Conservation (phyloP, 1,284 basidiomycete species). For the Singerocomus inundabilis region DNA sequence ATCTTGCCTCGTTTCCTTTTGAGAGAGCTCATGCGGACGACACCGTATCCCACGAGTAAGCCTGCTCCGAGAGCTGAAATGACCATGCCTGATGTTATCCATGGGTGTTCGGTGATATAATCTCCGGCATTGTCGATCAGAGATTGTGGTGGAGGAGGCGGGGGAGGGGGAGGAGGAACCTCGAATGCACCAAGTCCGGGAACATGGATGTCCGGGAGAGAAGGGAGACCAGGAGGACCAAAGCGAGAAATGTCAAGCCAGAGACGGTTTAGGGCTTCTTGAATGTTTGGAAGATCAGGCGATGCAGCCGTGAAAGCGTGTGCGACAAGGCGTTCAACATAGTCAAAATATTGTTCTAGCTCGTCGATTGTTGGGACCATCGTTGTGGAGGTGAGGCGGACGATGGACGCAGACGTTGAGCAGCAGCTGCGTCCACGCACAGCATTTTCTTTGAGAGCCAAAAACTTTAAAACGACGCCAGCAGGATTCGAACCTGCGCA, state of each 20-base stretch:
- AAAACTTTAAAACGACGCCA: constrained; percentile 28
- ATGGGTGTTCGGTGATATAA: constrained; percentile 59
- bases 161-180: constrained; percentile 60
- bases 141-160: constrained; percentile 52
- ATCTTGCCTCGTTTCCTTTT: constrained; percentile 37
- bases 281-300: constrained; percentile 59
- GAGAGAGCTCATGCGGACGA: constrained; percentile 28
- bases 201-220: constrained; percentile 59
- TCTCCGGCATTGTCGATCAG: constrained; percentile 45
- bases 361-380: constrained; percentile 55
- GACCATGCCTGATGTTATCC: constrained; percentile 51
- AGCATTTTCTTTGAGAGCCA: constrained; percentile 14
- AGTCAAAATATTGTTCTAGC: constrained; percentile 67
- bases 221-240: constrained; percentile 62
- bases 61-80: constrained; percentile 57
- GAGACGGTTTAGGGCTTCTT: constrained; percentile 63
- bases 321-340: constrained; percentile 62
- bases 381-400: constrained; percentile 1
- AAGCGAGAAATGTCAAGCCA: constrained; percentile 78
- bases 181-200: constrained; percentile 71
- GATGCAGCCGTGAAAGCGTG: constrained; percentile 57
- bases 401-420: background rate
- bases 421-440: constrained; percentile 10
- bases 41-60: constrained; percentile 55
- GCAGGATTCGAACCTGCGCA: constrained; percentile 41